Percentiles rank a stretch among this genome's conserved stretches.
Evolutionary conservation across 352 stramenopile species (phyloP).

Genomic region (Globisporangium radiosum): DNA sequence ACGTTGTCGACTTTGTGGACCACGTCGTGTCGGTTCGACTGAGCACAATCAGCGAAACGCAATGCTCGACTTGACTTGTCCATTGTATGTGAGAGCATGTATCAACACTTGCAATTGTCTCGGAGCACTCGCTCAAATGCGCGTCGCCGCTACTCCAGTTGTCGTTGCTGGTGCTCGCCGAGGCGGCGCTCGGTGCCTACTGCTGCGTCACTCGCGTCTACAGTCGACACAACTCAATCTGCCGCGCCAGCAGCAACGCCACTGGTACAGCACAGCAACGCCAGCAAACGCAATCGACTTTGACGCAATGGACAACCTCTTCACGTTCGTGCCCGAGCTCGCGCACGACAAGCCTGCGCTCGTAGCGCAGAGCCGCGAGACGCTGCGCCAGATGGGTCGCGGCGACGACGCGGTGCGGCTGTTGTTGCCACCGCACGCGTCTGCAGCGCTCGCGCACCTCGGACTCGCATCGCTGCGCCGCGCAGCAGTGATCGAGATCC

Average conservation of each 20-base stretch:
- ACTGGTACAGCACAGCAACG: not conserved
- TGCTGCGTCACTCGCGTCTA: too few species aligned
- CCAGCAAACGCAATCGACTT: slow-evolving; percentile 3
- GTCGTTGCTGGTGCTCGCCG: not conserved
- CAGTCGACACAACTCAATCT: not conserved
- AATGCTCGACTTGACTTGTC: too few species aligned
- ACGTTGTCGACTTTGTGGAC: too few species aligned
- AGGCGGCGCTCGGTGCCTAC: not conserved
- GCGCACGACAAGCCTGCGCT: slow-evolving; percentile 28
- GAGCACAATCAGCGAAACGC: too few species aligned
- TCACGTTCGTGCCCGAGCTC: slow-evolving; percentile 47
- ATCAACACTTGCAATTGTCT: too few species aligned
- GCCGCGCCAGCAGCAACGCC: not conserved
- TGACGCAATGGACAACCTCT: slow-evolving; percentile 20
- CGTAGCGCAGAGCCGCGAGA: slow-evolving; percentile 34
- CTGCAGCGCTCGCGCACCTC: slow-evolving; percentile 8
- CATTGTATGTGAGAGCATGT: too few species aligned
- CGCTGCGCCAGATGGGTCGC: slow-evolving; percentile 30
- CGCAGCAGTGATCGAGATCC: slow-evolving; percentile 59
- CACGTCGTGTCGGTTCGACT: too few species aligned
- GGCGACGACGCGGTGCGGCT: slow-evolving; percentile 32
- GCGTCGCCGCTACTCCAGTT: not conserved
- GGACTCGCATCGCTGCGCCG: slow-evolving; percentile 25
- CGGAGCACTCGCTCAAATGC: too few species aligned
- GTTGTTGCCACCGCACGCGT: slow-evolving; percentile 21